Percentiles rank a stretch among this genome's conserved stretches.
Evolutionary conservation across 1,284 basidiomycete genomes (phyloP).

Genomic region (Pseudozyma sp.): DNA sequence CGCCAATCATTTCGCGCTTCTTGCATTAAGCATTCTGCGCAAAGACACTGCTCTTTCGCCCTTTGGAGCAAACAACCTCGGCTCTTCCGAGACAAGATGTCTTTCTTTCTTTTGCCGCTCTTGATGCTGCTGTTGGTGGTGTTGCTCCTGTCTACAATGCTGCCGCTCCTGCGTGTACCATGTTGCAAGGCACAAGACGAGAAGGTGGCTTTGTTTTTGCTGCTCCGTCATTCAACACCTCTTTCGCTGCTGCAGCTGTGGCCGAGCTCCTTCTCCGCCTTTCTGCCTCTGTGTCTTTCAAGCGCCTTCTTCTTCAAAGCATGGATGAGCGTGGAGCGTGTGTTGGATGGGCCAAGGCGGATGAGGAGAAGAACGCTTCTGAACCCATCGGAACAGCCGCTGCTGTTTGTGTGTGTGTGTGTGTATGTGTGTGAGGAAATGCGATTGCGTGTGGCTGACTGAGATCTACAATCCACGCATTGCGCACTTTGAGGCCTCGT

Average conservation of each 20-base stretch:
- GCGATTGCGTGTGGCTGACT: neutral
- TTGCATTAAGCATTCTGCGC: neutral
- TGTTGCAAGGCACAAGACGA: neutral
- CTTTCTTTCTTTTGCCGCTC: too few species aligned
- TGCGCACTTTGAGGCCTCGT: neutral
- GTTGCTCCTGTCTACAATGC: too few species aligned
- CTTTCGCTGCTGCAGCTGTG: slow-evolving; percentile 8
- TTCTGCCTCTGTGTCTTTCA: neutral
- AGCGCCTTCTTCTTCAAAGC: neutral
- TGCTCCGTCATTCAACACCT: slow-evolving; percentile 24
- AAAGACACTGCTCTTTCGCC: too few species aligned
- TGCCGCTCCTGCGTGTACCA: neutral
- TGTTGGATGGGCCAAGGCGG: neutral
- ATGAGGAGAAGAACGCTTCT: neutral
- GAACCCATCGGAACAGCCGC: neutral
- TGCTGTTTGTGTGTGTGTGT: too few species aligned
- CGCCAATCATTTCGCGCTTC: slow-evolving; percentile 7
- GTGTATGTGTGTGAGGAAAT: too few species aligned
- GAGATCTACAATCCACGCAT: neutral
- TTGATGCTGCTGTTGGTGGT: too few species aligned
- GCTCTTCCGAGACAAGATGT: too few species aligned
- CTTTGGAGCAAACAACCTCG: too few species aligned
- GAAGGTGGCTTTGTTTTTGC: slow-evolving; percentile 2
- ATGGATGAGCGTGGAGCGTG: neutral
- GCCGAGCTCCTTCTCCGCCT: slow-evolving; percentile 5